Conservation (phyloP, 2,329 filamentous ascomycete genomes). For the Fusarium robinianum region DNA sequence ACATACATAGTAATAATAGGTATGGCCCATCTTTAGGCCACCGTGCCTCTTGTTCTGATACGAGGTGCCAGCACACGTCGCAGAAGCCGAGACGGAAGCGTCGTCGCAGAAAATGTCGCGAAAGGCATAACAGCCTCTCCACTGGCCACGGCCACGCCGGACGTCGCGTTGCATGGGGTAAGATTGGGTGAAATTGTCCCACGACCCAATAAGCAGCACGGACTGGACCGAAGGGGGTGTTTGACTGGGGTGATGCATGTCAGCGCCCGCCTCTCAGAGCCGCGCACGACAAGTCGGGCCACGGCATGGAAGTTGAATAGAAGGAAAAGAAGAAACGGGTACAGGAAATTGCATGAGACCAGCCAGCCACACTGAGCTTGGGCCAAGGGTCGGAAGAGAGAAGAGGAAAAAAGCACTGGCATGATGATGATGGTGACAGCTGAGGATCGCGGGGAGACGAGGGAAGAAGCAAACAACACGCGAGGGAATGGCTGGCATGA, state of each 20-base stretch:
- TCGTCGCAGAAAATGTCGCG: constrained; percentile 85
- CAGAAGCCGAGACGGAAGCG: constrained; percentile 48
- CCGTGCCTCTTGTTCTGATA: constrained; percentile 63
- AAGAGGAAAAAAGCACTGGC: constrained; percentile 16
- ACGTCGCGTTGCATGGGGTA: constrained; percentile 83
- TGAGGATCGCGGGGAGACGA: constrained; percentile 30
- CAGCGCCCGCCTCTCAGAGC: constrained; percentile 29
- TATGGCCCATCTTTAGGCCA: constrained; percentile 87
- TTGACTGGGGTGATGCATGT: constrained; percentile 52
- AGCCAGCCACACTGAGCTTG: constrained; percentile 27
- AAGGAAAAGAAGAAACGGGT: constrained; percentile 31
- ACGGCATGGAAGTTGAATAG: constrained; percentile 30
- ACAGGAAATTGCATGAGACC: constrained; percentile 34
- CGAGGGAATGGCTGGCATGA: too few relatives aligned
- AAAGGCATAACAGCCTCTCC: constrained; percentile 87
- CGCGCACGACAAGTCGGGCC: constrained; percentile 18
- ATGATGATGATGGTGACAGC: too few relatives aligned
- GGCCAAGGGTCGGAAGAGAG: constrained; percentile 14
- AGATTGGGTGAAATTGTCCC: constrained; percentile 86
- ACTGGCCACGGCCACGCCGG: constrained; percentile 74
- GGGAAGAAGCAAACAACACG: too few relatives aligned
- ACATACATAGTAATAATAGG: constrained; percentile 94
- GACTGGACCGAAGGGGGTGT: constrained; percentile 65
- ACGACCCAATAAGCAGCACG: constrained; percentile 85
- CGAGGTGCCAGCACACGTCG: constrained; percentile 33